Base-by-base conservation (phyloP, 2,329 filamentous ascomycete species). In the Gnomoniopsis sp. region DNA sequence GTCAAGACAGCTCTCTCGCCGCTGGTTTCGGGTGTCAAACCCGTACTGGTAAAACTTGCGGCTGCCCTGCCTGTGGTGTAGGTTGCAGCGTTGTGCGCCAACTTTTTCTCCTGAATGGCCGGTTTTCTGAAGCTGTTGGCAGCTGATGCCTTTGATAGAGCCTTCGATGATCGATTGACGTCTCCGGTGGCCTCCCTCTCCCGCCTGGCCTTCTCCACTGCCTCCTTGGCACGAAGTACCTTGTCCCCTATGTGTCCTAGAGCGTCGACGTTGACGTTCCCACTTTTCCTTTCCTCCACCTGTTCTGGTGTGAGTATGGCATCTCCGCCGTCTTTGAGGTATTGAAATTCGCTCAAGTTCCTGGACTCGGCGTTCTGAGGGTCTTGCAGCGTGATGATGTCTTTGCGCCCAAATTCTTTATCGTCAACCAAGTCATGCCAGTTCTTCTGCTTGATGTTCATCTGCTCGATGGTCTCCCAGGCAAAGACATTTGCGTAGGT, bases 391-490 rank as follows among this genome's bases (percentile, higher is more conserved):
- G 92, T 97, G 69, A 99, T 96, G 61, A 99, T 93, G 73, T 99
- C 95, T 66, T 90, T 90, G 62, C 95, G 85, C 33, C 85, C 85
- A 68, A 99, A 99, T 60, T 92, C 89, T 62, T 87, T 82, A 66
- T 99, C 93, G 68, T 89, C 91, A 10, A 98, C 83, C 47, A 99
- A 76, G 74, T 99, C 95, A 64, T 81, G 84, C 95, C 95, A 99
- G 77, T 96, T 89, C 82, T 97, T 98, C 52, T 91, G 83, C 78
- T 98, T 98, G 74, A 99, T 88, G 72, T 99, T 99, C 77, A 99
- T 85, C 67, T 90, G 84, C 74, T 98, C 91, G 41, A 99, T 86
- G 1, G 96, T 99, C 69, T 99, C 96, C 85, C 89, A 97, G 1
- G 93, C 88, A 71, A 98, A 99, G 4, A 96, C 95, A 74, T 99